Conservation (phyloP, 495 filamentous ascomycete genomes). For the Lophiotrema nucula region DNA sequence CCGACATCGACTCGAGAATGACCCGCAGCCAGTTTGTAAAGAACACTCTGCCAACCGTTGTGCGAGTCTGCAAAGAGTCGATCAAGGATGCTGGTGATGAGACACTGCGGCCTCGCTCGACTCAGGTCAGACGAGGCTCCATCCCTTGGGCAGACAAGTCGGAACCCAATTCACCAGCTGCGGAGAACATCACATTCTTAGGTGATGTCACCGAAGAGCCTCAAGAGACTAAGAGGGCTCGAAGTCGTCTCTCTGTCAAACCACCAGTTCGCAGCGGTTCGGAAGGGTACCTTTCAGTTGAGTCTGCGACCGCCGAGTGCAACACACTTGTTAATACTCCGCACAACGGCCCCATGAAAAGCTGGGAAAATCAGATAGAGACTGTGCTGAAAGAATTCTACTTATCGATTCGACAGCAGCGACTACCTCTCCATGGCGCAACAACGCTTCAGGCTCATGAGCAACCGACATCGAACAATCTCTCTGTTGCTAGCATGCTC, state of each 20-base stretch:
- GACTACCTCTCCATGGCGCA: conserved; percentile 76
- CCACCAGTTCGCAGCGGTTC: conserved; percentile 39
- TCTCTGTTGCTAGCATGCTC: conserved; percentile 57
- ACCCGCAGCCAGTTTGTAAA: conserved; percentile 89
- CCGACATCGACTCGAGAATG: conserved; percentile 96
- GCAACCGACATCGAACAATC: conserved; percentile 46
- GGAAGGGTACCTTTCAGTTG: conserved; percentile 33
- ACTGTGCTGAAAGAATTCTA: conserved; percentile 89
- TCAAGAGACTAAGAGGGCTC: conserved; percentile 34
- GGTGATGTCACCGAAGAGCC: conserved; percentile 32
- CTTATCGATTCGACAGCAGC: conserved; percentile 78
- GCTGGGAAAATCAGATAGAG: conserved; percentile 90
- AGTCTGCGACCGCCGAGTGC: conserved; percentile 40
- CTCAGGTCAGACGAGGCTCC: conserved; percentile 44
- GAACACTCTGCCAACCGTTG: conserved; percentile 91
- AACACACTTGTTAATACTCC: conserved; percentile 74
- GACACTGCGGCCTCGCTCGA: conserved; percentile 48
- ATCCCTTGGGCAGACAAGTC: conserved; percentile 38
- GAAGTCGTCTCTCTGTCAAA: conserved; percentile 40
- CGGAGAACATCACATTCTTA: conserved; percentile 29
- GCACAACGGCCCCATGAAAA: conserved; percentile 71
- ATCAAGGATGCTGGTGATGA: conserved; percentile 69
- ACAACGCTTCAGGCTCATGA: conserved; percentile 37
- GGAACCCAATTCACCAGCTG: conserved; percentile 41
- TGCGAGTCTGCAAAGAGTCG: conserved; percentile 68